A percentile compares a stretch with the other conserved stretches of the same genome.
These are phyloP conservation scores for Exophiala calicioides DNA, from an alignment of 2,329 filamentous ascomycete species.

Conservation along the genomic window DNA sequence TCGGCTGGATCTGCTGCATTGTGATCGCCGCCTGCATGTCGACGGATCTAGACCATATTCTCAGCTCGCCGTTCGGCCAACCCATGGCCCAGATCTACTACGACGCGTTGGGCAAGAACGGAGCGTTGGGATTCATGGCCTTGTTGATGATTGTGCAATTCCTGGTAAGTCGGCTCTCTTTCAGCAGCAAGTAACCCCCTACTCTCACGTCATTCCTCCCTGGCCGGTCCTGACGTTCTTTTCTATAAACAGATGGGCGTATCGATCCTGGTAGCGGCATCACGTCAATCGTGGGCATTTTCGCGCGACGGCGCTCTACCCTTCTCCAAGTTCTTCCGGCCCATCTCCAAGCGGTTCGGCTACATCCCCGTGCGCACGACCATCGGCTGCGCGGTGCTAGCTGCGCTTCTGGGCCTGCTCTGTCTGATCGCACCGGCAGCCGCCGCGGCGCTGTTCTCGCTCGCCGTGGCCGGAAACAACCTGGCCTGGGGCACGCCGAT, in stretches of 20 bases:
- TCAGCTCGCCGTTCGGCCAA: conserved; percentile 57
- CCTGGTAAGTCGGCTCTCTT: conserved; percentile 58
- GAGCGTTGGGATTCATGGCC: conserved; percentile 60
- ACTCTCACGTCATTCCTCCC: neutral
- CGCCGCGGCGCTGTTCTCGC: conserved; percentile 60
- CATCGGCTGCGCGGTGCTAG: conserved; percentile 55
- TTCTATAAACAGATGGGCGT: conserved; percentile 24
- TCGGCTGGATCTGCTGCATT: conserved; percentile 60
- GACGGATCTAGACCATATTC: conserved; percentile 52
- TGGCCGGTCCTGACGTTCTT: neutral
- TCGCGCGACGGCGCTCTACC: conserved; percentile 63
- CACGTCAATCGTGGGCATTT: conserved; percentile 64
- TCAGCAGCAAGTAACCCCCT: no score
- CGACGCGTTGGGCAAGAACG: conserved; percentile 38
- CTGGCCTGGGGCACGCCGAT: conserved; percentile 63
- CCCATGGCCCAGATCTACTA: conserved; percentile 54
- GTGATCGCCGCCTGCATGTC: conserved; percentile 61
- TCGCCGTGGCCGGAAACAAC: conserved; percentile 62
- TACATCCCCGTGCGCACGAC: conserved; percentile 61
- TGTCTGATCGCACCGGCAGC: conserved; percentile 61
- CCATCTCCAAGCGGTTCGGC: conserved; percentile 56
- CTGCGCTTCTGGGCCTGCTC: conserved; percentile 58
- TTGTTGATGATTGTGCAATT: conserved; percentile 63
- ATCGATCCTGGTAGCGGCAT: conserved; percentile 55
- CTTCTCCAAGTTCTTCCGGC: conserved; percentile 59